A percentile compares a stretch with the other conserved stretches of the same genome.
phyloP scores from a whole-genome alignment of 129 eudicot genomes.

The Flaveria trinervia region DNA sequence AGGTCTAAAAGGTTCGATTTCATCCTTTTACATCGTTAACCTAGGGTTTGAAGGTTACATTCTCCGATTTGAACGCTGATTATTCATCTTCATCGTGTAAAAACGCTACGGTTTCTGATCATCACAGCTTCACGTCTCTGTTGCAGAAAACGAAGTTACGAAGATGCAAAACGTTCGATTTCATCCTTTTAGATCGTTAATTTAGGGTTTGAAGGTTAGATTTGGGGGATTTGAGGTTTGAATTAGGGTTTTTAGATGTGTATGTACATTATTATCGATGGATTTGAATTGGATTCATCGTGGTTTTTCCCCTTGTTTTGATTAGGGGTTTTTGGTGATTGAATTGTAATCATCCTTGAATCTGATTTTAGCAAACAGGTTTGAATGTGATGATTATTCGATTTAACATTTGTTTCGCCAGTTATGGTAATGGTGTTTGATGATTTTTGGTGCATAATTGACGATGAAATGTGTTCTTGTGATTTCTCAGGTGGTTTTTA shows the following conservation, averaged over 20 bases:
- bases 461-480: neutral
- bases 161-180: neutral
- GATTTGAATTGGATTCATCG: slow-evolving; percentile 5
- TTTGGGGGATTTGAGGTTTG: too few species aligned
- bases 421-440: neutral
- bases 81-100: too few species aligned
- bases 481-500: neutral
- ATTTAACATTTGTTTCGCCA: slow-evolving; percentile 6
- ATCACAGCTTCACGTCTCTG: too few species aligned
- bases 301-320: neutral
- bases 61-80: too few species aligned
- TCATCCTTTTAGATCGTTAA: neutral
- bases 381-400: neutral
- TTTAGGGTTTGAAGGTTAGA: too few species aligned
- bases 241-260: neutral
- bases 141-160: too few species aligned
- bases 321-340: neutral
- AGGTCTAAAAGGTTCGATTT: too few species aligned
- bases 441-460: neutral
- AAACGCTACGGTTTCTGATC: too few species aligned
- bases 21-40: too few species aligned
- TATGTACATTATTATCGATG: neutral
- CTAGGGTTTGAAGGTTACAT: too few species aligned
- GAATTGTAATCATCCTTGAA: slow-evolving; percentile 16
- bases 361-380: slow-evolving; percentile 7